Base-by-base conservation (phyloP, 495 filamentous ascomycete species). In the Daldinia childiae region DNA sequence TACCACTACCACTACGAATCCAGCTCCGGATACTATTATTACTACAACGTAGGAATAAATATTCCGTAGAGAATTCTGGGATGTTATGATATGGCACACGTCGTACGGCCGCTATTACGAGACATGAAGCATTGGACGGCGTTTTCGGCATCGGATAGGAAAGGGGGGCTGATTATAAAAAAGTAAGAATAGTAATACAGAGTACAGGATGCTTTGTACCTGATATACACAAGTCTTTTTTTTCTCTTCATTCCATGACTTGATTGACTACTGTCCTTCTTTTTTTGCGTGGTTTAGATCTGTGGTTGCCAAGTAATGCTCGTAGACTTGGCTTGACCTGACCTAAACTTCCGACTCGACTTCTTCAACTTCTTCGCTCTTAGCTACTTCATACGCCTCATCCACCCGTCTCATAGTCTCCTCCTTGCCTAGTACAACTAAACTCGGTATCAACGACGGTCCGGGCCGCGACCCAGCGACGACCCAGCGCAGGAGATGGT, bases 401-500 rank as follows among this genome's bases (percentile, higher is more conserved):
- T 81, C 72, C 19, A 93, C 72, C 27, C 93, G 81, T 38, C 73
- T 74, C 27, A 92, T 39, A 1, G 84, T 83, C 78, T 91, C 87
- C 6, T 85, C 83, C 66, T 82, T 85, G 0, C 93, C 92, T 9
- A 96, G 75, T 1, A 91, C 79, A 15, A 57, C 76, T 86, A 96
- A 88, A 15, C 83, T 87, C 30, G 85, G 79, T 0, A 84, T 81
- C 21, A 91, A 79, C 1, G 82, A 74, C 12, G 90, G 89, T 0
- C 93, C 93, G 3, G 85, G 79, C 9, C 80, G 79, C 8, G 85
- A 86, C 17, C 80, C 90, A 0, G 82, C 76, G 32, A 95, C 56
- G 0, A 89, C 89, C 88, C 92, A 91, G 54, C 93, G 87, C 60
- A 94, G 78, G 66, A 90, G 87, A 45, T 84, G 79, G 71, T 89